Conservation (phyloP, 108 stramenopile species). For the Asterionellopsis glacialis region DNA sequence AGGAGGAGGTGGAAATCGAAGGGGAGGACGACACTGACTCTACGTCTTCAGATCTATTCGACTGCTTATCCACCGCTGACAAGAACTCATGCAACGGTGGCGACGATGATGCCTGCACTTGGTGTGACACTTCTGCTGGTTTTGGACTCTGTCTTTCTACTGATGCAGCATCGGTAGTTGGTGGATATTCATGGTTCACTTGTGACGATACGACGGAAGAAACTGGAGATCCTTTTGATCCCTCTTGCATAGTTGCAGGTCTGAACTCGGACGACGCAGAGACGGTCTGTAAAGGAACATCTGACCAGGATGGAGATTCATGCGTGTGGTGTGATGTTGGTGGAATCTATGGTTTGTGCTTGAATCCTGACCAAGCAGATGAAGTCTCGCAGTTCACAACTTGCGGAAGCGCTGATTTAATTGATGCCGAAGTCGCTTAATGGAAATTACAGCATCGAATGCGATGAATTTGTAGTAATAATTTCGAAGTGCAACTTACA, state of each 20-base stretch:
- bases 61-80: too few species aligned
- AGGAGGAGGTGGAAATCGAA: neutral
- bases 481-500: too few species aligned
- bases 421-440: neutral
- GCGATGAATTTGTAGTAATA: too few species aligned
- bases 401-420: neutral
- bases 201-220: neutral
- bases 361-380: constrained; percentile 7
- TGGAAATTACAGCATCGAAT: too few species aligned
- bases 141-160: too few species aligned
- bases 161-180: too few species aligned
- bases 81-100: too few species aligned
- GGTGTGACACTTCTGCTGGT: too few species aligned
- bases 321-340: constrained; percentile 32
- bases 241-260: constrained; percentile 20
- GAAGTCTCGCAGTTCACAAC: neutral
- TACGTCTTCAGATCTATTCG: too few species aligned
- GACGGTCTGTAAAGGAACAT: constrained; percentile 15
- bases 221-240: constrained; percentile 8
- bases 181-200: too few species aligned
- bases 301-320: constrained; percentile 18
- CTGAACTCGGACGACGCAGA: constrained; percentile 11
- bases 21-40: too few species aligned
- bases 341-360: constrained; percentile 19
- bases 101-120: too few species aligned